Conservation (phyloP, 345 rosid genomes). For the Tarenaya hassleriana region DNA sequence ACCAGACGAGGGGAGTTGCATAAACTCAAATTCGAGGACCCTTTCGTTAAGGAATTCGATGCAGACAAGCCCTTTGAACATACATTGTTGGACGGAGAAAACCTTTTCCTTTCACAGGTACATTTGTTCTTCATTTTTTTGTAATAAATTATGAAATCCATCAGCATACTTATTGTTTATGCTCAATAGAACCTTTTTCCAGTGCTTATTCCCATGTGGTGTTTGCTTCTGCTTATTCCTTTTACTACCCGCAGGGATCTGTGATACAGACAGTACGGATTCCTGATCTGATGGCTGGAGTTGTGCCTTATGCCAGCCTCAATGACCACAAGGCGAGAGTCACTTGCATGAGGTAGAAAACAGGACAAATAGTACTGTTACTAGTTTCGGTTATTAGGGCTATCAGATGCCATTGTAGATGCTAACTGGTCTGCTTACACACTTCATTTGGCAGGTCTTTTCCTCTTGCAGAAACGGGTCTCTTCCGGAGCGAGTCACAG, state of each 20-base stretch:
- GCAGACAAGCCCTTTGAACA: slow-evolving; percentile 28
- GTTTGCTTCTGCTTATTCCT: no score
- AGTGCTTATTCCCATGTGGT: no score
- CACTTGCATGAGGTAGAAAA: slow-evolving; percentile 54
- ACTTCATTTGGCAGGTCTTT: slow-evolving; percentile 40
- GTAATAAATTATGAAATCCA: background rate
- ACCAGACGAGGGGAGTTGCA: slow-evolving; percentile 37
- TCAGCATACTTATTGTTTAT: no score
- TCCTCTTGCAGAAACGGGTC: slow-evolving; percentile 35
- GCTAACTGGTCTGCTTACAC: background rate
- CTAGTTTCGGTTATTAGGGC: no score
- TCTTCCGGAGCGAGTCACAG: slow-evolving; percentile 34
- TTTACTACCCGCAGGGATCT: no score
- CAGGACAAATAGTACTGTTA: background rate
- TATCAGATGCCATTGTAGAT: background rate
- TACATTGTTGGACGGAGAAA: slow-evolving; percentile 35
- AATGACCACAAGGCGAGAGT: slow-evolving; percentile 55
- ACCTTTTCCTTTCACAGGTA: slow-evolving; percentile 45
- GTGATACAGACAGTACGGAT: no score
- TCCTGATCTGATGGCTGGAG: slow-evolving; percentile 18
- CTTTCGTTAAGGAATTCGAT: slow-evolving; percentile 24
- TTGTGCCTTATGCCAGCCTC: slow-evolving; percentile 14
- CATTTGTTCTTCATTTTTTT: background rate
- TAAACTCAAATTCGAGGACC: slow-evolving; percentile 52
- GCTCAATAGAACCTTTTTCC: no score